These are phyloP conservation scores for Fusarium albosuccineum DNA, from an alignment of 2,329 filamentous ascomycete genomes.

Conservation along the genomic window DNA sequence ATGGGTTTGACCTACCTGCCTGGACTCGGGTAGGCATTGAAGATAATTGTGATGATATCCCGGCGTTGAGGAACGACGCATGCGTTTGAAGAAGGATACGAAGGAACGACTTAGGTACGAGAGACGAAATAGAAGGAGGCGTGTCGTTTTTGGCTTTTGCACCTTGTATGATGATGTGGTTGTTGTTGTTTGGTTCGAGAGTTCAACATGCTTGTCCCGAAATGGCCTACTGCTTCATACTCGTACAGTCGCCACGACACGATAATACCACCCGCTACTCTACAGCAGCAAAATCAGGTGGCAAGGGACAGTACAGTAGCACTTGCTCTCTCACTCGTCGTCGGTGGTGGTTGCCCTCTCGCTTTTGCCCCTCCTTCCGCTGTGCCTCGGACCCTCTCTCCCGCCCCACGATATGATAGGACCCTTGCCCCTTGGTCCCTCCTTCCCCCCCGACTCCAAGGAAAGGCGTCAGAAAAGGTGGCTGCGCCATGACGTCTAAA, in stretches of 20 bases:
- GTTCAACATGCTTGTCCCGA: too few species aligned
- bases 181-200: neutral
- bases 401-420: neutral
- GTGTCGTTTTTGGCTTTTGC: neutral
- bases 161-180: neutral
- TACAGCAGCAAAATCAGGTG: neutral
- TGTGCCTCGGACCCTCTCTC: neutral
- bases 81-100: conserved; percentile 30
- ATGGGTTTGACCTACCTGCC: conserved; percentile 2
- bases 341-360: neutral
- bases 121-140: conserved; percentile 7
- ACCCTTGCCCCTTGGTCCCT: neutral
- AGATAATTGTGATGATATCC: conserved; percentile 37
- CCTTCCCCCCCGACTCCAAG: neutral
- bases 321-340: neutral
- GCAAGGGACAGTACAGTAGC: neutral
- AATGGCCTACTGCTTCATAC: too few species aligned
- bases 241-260: neutral
- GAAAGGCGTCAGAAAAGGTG: conserved; percentile 12
- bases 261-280: neutral
- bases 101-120: conserved; percentile 27
- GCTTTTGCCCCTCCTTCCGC: neutral
- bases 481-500: conserved; percentile 39
- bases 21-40: conserved; percentile 15
- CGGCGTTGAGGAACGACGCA: conserved; percentile 38